Percentiles rank a stretch among this genome's conserved stretches.
phyloP scores from a whole-genome alignment of 768 basidiomycete species.

The Lactarius hatsudake region DNA sequence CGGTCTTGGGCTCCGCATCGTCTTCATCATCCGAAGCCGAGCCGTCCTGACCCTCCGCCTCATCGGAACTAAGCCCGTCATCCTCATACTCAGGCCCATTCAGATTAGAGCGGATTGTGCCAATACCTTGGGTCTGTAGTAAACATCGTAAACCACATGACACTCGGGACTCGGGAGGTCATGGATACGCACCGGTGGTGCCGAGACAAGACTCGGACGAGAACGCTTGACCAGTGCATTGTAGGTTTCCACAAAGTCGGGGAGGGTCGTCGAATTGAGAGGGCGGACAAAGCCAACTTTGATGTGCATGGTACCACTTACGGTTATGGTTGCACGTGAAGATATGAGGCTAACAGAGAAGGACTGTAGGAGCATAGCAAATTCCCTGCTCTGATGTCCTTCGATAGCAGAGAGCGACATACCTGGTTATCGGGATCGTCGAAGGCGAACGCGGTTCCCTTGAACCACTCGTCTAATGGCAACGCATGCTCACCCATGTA shows the following conservation, averaged over 20 bases:
- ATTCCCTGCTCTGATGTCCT: conserved; percentile 28
- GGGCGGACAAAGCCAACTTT: conserved; percentile 58
- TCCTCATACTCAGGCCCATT: conserved; percentile 60
- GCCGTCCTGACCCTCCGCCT: conserved; percentile 42
- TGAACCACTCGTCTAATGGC: conserved; percentile 83
- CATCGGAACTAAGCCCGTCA: conserved; percentile 67
- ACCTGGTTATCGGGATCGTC: conserved; percentile 70
- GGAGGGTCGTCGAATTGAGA: conserved; percentile 41
- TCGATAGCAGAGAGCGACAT: conserved; percentile 29
- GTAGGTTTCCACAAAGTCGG: conserved; percentile 61
- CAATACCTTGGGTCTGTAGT: conserved; percentile 77
- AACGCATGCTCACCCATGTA: conserved; percentile 88
- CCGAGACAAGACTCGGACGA: conserved; percentile 65
- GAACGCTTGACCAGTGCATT: conserved; percentile 60
- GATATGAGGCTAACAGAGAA: conserved; percentile 47
- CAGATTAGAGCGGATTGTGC: conserved; percentile 69
- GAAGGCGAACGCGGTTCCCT: conserved; percentile 47
- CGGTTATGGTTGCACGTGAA: conserved; percentile 44
- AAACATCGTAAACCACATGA: background rate
- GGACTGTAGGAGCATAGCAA: conserved; percentile 36
- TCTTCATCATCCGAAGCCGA: conserved; percentile 39
- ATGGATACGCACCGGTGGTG: conserved; percentile 56
- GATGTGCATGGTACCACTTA: conserved; percentile 54
- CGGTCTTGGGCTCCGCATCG: conserved; percentile 30
- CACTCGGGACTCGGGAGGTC: background rate